Conservation (phyloP, 164 flowering plant genomes). For the Chloranthus sessilifolius region DNA sequence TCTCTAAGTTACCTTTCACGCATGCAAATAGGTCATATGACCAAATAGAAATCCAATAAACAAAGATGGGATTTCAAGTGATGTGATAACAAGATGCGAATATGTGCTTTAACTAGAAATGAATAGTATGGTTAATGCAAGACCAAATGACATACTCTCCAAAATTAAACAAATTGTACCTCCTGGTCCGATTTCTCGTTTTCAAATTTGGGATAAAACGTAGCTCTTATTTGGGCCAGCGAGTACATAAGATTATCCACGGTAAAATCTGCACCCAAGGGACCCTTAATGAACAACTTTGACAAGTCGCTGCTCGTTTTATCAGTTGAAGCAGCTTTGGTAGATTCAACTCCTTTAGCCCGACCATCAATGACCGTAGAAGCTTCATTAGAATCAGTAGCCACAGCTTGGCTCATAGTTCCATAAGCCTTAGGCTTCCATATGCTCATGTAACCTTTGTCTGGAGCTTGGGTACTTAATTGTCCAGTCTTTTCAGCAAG, state of each 20-base stretch:
- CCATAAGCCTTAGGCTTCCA: slow-evolving; percentile 56
- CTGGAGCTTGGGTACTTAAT: slow-evolving; percentile 16
- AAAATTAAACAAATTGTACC: too few relatives aligned
- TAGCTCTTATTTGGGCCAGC: slow-evolving; percentile 77
- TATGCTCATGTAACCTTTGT: slow-evolving; percentile 22
- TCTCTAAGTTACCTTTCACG: too few relatives aligned
- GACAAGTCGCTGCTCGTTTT: slow-evolving; percentile 28
- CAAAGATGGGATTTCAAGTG: too few relatives aligned
- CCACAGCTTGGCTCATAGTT: slow-evolving; percentile 38
- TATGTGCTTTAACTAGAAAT: too few relatives aligned
- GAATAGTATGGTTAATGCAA: too few relatives aligned
- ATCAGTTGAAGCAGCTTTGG: slow-evolving; percentile 15
- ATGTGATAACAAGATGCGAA: too few relatives aligned
- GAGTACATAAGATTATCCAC: slow-evolving; percentile 64
- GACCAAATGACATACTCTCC: too few relatives aligned
- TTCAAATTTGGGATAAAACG: slow-evolving; percentile 96
- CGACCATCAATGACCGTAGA: slow-evolving; percentile 1
- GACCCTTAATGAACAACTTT: slow-evolving; percentile 37
- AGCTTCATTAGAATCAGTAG: slow-evolving; percentile 18
- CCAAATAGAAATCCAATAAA: too few relatives aligned
- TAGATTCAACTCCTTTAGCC: slow-evolving; percentile 12
- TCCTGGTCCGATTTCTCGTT: slow-evolving; percentile 97
- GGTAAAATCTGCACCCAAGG: slow-evolving; percentile 45
- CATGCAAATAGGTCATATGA: too few relatives aligned
- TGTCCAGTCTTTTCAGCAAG: slow-evolving; percentile 26